These are phyloP conservation scores for Fragaria vesca DNA, from an alignment of 306 rosid genomes.

Conservation along the genomic window DNA sequence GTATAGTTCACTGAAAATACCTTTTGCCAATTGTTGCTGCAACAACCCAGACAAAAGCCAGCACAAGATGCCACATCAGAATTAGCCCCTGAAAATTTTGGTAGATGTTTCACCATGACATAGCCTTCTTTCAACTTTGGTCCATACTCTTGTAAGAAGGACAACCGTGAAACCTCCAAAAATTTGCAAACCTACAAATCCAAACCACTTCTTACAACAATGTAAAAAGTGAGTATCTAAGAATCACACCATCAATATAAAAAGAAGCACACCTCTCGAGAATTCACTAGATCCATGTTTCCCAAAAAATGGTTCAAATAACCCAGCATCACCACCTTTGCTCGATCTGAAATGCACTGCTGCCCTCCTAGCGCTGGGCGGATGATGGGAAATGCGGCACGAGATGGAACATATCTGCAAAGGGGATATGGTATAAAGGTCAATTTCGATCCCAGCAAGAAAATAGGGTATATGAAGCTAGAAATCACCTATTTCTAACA, in stretches of 20 bases:
- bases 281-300: slow-evolving; percentile 79
- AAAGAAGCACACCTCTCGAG: slow-evolving; percentile 64
- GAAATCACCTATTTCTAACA: slow-evolving; percentile 57
- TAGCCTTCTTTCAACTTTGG: slow-evolving; percentile 56
- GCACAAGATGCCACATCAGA: slow-evolving; percentile 34
- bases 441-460: background rate
- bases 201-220: slow-evolving; percentile 2
- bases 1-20: slow-evolving; percentile 18
- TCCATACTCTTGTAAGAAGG: slow-evolving; percentile 47
- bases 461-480: background rate
- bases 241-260: background rate
- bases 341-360: slow-evolving; percentile 65
- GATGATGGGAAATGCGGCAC: slow-evolving; percentile 77
- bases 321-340: slow-evolving; percentile 82
- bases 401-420: slow-evolving; percentile 76
- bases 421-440: background rate
- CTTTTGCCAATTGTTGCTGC: slow-evolving; percentile 50
- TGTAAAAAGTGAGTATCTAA: background rate
- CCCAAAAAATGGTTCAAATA: slow-evolving; percentile 82
- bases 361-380: slow-evolving; percentile 81
- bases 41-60: slow-evolving; percentile 19
- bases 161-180: slow-evolving; percentile 55
- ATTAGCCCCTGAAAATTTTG: slow-evolving; percentile 27
- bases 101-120: slow-evolving; percentile 49
- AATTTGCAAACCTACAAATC: slow-evolving; percentile 47